Percentiles rank a stretch among this genome's conserved stretches.
phyloP scores from a whole-genome alignment of 2,329 filamentous ascomycete genomes.

The Paecilomyces dactylethromorphus region DNA sequence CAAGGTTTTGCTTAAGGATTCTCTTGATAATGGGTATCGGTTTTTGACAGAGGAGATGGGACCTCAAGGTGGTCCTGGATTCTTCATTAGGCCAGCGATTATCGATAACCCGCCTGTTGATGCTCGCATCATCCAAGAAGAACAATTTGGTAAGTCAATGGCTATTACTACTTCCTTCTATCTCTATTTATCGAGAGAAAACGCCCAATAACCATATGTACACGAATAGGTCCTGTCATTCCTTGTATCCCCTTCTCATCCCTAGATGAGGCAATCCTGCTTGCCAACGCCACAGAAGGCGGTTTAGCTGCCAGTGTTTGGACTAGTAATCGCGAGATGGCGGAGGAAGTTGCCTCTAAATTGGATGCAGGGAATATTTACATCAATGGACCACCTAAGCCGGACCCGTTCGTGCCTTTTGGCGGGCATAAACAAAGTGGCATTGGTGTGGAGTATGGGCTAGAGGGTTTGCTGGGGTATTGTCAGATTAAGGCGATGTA shows the following conservation, averaged over 20 bases:
- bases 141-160: background rate
- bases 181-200: no score
- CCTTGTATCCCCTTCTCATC: no score
- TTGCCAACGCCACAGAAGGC: background rate
- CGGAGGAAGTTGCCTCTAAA: background rate
- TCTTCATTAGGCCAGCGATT: background rate
- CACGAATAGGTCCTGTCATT: no score
- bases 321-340: background rate
- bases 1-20: background rate
- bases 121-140: background rate
- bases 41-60: background rate
- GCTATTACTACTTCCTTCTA: no score
- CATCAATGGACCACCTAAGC: background rate
- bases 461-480: background rate
- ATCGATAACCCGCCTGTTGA: constrained; percentile 1
- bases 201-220: no score
- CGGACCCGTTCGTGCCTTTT: background rate
- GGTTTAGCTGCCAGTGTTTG: constrained; percentile 2
- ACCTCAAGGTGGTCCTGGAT: background rate
- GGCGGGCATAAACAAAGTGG: constrained; percentile 3
- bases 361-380: constrained; percentile 1
- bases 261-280: background rate
- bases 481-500: constrained; percentile 9
- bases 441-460: constrained; percentile 2
- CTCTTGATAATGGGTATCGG: background rate